Evolutionary conservation across 257 asterid species (phyloP).

Genomic region (Ajuga chamaepitys): DNA sequence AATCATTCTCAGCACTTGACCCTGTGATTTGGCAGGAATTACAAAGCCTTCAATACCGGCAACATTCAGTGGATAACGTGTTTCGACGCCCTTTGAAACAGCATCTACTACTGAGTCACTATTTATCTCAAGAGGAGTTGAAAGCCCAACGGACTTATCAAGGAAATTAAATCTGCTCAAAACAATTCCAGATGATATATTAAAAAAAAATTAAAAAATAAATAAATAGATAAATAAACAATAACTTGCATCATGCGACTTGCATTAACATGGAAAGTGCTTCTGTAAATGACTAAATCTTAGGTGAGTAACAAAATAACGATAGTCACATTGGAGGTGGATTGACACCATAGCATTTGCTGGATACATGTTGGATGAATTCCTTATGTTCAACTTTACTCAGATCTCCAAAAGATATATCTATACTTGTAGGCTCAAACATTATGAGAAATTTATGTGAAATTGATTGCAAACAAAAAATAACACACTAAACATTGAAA

Average conservation of each 20-base stretch:
- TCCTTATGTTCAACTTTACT: neutral
- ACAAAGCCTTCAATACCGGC: slow-evolving; percentile 72
- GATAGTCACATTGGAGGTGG: neutral
- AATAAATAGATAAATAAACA: too few species aligned
- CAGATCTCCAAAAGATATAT: neutral
- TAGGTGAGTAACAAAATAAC: slow-evolving; percentile 1
- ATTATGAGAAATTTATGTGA: neutral
- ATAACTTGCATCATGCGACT: too few species aligned
- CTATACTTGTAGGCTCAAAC: slow-evolving; percentile 3
- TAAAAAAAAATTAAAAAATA: neutral
- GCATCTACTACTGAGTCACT: slow-evolving; percentile 45
- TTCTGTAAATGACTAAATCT: neutral
- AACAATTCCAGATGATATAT: slow-evolving; percentile 8
- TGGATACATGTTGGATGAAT: slow-evolving; percentile 2
- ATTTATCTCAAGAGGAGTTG: slow-evolving; percentile 65
- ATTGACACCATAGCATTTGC: neutral
- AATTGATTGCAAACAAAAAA: neutral
- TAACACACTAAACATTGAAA: neutral
- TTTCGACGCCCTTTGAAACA: slow-evolving; percentile 47
- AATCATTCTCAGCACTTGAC: slow-evolving; percentile 79
- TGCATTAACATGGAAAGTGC: slow-evolving; percentile 7
- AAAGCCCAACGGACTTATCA: slow-evolving; percentile 68
- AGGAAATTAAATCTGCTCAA: slow-evolving; percentile 78
- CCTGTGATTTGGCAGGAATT: slow-evolving; percentile 69
- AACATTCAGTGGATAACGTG: slow-evolving; percentile 43